Evolutionary conservation across 2,329 filamentous ascomycete species (phyloP).

Genomic region (Rhinocladiella mackenziei): DNA sequence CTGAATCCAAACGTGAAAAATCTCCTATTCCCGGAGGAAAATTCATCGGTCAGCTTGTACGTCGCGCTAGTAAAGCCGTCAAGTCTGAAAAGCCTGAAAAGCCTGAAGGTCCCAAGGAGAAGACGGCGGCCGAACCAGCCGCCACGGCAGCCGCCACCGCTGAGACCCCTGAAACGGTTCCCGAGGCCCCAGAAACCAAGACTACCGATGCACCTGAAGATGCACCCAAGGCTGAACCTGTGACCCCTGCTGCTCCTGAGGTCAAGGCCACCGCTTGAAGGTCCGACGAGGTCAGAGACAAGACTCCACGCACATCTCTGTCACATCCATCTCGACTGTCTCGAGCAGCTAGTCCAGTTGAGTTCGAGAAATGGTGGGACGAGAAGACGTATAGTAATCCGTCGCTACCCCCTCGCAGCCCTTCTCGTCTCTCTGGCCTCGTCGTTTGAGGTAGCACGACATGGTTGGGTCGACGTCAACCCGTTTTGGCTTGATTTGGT

Average conservation of each 20-base stretch:
- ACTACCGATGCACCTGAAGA: conserved; percentile 31
- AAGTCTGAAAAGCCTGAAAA: conserved; percentile 46
- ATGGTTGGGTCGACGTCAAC: conserved; percentile 10
- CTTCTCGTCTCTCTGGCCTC: conserved; percentile 32
- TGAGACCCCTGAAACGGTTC: conserved; percentile 11
- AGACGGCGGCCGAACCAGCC: conserved; percentile 35
- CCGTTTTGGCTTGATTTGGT: conserved; percentile 6
- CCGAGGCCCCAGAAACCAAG: conserved; percentile 29
- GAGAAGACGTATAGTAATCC: conserved; percentile 25
- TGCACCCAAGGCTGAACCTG: conserved; percentile 14
- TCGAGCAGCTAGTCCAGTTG: conserved; percentile 30
- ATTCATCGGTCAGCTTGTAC: conserved; percentile 47
- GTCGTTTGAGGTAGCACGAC: conserved; percentile 25
- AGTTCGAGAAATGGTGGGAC: conserved; percentile 34
- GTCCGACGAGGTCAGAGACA: conserved; percentile 31
- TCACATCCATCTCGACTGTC: conserved; percentile 27
- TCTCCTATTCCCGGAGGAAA: conserved; percentile 29
- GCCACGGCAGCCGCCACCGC: conserved; percentile 24
- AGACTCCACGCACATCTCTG: conserved; percentile 27
- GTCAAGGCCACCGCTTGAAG: conserved; percentile 32
- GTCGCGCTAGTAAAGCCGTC: conserved; percentile 47
- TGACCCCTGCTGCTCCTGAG: conserved; percentile 22
- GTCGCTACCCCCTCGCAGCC: conserved; percentile 28
- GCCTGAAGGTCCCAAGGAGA: conserved; percentile 33
- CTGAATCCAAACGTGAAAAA: conserved; percentile 45